These are phyloP conservation scores for Globisporangium viniferum DNA, from an alignment of 352 stramenopile genomes.

Conservation along the genomic window DNA sequence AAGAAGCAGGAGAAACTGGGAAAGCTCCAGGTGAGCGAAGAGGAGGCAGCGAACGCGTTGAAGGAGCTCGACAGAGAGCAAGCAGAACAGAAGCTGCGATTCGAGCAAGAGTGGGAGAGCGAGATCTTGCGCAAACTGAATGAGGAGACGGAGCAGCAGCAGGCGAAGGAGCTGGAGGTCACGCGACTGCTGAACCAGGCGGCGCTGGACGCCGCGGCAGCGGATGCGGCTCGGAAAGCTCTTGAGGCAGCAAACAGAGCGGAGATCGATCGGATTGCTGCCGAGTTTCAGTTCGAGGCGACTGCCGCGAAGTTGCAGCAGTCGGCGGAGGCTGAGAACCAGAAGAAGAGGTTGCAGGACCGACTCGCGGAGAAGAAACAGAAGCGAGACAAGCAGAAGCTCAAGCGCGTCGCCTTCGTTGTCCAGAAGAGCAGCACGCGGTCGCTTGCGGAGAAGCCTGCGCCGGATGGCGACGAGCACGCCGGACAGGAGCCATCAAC, in stretches of 20 bases:
- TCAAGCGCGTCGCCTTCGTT: slow-evolving; percentile 33
- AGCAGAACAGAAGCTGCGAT: not conserved
- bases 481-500: not conserved
- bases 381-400: slow-evolving; percentile 24
- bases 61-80: slow-evolving; percentile 14
- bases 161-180: slow-evolving; percentile 12
- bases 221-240: slow-evolving; percentile 25
- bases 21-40: not conserved
- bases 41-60: slow-evolving; percentile 1
- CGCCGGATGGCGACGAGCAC: slow-evolving; percentile 1
- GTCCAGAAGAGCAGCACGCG: slow-evolving; percentile 49
- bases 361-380: slow-evolving; percentile 32
- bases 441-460: slow-evolving; percentile 11
- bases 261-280: slow-evolving; percentile 29
- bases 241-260: slow-evolving; percentile 25
- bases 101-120: slow-evolving; percentile 15
- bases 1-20: slow-evolving; percentile 19
- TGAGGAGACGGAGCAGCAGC: slow-evolving; percentile 5
- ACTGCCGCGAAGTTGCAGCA: slow-evolving; percentile 2
- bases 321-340: slow-evolving; percentile 8
- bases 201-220: slow-evolving; percentile 21
- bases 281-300: slow-evolving; percentile 21
- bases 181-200: slow-evolving; percentile 13
- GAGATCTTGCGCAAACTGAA: slow-evolving; percentile 9
- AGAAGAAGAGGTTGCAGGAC: slow-evolving; percentile 23